Percentiles rank a stretch among this genome's conserved stretches.
These are phyloP conservation scores for Nemania diffusa DNA, from an alignment of 2,329 filamentous ascomycete genomes.

Conservation along the genomic window DNA sequence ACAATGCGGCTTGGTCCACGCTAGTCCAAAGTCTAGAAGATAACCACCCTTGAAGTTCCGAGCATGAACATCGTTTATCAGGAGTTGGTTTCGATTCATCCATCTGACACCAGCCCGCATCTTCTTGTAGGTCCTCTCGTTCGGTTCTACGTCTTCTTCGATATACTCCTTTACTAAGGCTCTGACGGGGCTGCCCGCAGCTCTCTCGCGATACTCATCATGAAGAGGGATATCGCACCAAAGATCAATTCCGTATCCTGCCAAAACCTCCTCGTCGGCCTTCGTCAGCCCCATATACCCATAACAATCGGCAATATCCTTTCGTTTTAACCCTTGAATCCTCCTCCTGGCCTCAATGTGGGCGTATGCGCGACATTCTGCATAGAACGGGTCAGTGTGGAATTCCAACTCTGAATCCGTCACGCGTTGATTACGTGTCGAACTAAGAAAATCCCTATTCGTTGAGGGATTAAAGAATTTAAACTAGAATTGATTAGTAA, in stretches of 20 bases:
- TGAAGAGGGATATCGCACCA: conserved; percentile 21
- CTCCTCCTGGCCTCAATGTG: conserved; percentile 20
- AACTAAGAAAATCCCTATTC: neutral
- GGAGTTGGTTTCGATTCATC: conserved; percentile 25
- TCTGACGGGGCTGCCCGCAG: conserved; percentile 24
- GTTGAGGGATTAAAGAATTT: neutral
- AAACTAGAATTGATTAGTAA: conserved; percentile 5
- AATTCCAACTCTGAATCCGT: neutral
- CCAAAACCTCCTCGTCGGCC: conserved; percentile 15
- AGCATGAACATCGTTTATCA: conserved; percentile 17
- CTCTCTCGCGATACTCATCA: conserved; percentile 26
- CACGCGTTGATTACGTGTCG: neutral
- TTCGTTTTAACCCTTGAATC: conserved; percentile 5
- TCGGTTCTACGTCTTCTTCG: conserved; percentile 17
- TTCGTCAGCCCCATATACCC: conserved; percentile 25
- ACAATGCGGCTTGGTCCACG: conserved; percentile 34
- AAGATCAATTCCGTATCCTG: conserved; percentile 21
- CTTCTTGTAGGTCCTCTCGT: conserved; percentile 9
- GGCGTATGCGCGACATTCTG: conserved; percentile 34
- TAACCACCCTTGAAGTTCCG: conserved; percentile 22
- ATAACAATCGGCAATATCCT: conserved; percentile 23
- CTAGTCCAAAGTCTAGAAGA: conserved; percentile 28
- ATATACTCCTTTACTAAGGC: conserved; percentile 36
- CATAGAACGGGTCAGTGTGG: neutral
- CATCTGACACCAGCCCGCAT: conserved; percentile 21